Evolutionary conservation across 495 filamentous ascomycete genomes (phyloP).

Genomic region (Penicillium malachiteum): DNA sequence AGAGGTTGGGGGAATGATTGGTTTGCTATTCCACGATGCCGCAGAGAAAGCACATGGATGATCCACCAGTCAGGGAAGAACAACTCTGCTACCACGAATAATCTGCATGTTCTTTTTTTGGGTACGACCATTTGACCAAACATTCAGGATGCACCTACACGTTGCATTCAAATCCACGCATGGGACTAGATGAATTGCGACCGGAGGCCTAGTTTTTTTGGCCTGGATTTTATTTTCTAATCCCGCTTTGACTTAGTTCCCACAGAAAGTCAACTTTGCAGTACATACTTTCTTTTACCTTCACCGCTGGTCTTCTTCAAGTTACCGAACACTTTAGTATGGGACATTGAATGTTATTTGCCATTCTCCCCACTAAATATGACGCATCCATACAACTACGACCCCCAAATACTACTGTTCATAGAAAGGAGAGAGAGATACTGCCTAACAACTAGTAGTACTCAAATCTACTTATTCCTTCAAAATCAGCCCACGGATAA

Average conservation of each 20-base stretch:
- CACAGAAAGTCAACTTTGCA: conserved; percentile 12
- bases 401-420: no score
- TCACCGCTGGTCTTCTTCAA: conserved; percentile 12
- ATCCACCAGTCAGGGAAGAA: conserved; percentile 10
- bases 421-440: no score
- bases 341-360: no score
- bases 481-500: neutral
- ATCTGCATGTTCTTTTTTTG: neutral
- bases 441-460: neutral
- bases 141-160: neutral
- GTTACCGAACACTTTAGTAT: neutral
- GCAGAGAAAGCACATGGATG: conserved; percentile 7
- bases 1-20: conserved; percentile 25
- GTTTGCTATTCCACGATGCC: conserved; percentile 33
- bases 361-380: neutral
- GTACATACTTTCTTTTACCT: conserved; percentile 1
- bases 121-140: neutral
- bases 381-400: neutral
- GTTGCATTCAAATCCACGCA: conserved; percentile 5
- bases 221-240: neutral
- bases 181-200: conserved; percentile 9
- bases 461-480: neutral
- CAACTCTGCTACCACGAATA: neutral
- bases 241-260: neutral
- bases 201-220: neutral